Base-by-base conservation (phyloP, 1,284 basidiomycete species). In the Austroboletus rostrupii region DNA sequence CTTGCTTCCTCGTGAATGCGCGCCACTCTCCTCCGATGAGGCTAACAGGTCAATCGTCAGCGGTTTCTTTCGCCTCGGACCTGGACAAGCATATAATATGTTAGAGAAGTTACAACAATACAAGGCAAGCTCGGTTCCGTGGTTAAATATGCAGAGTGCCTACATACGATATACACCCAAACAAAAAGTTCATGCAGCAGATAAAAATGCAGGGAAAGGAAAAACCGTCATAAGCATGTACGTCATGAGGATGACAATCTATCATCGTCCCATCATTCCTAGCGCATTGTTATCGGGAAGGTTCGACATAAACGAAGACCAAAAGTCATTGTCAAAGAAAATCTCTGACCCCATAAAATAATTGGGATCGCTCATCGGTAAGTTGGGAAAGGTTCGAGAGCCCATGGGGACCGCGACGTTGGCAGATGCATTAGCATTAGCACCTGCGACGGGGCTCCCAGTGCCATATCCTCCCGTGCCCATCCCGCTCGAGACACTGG, bases 281-380 rank as follows among this genome's bases (percentile, higher is more conserved):
- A 52, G 45, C 53, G 53, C 48, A 44, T 43, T 50, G 13, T 50
- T 58, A 36, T 64, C 62, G 2, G 57, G 37, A 42, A 66, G 44
- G 47, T 61, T 66, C 12, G 53, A 51, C 65, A 71, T 67, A 40
- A 72, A 72, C 17, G 65, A 65, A 17, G 65, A 61, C 69, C 69
- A 71, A 53, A 71, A 72, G 10, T 72, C 67, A 17, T 61, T 58
- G 37, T 72, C 69, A 14, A 70, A 57, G 45, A 72, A 65, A 35
- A 70, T 57, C 35, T 72, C 69, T 20, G 68, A 59, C 43, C 56
- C 59, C 58, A 66, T 59, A 38, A 69, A 63, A 42, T 63, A 67
- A 43, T 49, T 65, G 2, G 59, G 55, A 35, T 68, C 65, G 36
- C 51, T 57, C 53, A 65, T 57, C 7, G 64, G 53, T 19, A 63